Percentiles rank a stretch among this genome's conserved stretches.
Conservation (phyloP, 208 protist genomes). For the Naegleria lovaniensis region DNA sequence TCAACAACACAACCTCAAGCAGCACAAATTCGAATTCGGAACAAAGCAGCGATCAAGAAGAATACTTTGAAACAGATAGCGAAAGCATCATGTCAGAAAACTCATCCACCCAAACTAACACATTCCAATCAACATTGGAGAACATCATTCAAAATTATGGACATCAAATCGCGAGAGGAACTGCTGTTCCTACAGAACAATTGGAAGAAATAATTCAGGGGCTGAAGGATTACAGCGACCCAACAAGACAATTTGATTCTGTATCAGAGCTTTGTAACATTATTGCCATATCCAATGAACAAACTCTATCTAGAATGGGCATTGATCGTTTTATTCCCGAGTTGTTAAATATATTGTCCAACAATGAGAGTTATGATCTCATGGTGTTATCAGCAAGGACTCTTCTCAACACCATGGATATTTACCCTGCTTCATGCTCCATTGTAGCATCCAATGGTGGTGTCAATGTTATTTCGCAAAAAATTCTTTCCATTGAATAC, state of each 20-base stretch:
- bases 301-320: background rate
- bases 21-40: background rate
- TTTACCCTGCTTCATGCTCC: slow-evolving; percentile 59
- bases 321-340: background rate
- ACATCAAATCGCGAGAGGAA: background rate
- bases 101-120: background rate
- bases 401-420: slow-evolving; percentile 78
- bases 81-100: background rate
- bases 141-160: background rate
- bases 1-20: background rate
- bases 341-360: background rate
- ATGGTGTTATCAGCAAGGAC: slow-evolving; percentile 72
- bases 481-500: slow-evolving; percentile 75
- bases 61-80: background rate
- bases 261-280: slow-evolving; percentile 2
- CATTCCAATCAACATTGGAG: background rate
- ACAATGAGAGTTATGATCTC: slow-evolving; percentile 61
- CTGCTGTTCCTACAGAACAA: background rate
- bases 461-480: slow-evolving; percentile 60
- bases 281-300: background rate
- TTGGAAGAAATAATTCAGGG: background rate
- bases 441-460: slow-evolving; percentile 53
- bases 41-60: background rate
- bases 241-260: background rate
- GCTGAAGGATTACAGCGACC: background rate